A percentile compares a stretch with the other conserved stretches of the same genome.
Evolutionary conservation across 306 rosid genomes (phyloP).

Genomic region (Vicia villosa): DNA sequence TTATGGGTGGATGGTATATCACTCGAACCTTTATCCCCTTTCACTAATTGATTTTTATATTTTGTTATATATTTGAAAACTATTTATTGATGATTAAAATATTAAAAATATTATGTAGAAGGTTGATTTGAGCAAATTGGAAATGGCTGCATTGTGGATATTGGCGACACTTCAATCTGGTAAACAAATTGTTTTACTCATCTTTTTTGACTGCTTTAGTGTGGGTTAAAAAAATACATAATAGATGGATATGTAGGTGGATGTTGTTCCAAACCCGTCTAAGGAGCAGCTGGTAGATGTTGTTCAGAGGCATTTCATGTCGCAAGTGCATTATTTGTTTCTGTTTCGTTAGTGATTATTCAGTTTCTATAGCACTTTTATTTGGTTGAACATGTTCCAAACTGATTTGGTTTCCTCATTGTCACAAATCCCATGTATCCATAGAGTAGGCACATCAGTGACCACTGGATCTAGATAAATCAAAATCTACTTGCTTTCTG

Average conservation of each 20-base stretch:
- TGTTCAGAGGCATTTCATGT: conserved; percentile 96
- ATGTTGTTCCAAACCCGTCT: conserved; percentile 77
- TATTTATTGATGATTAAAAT: not conserved
- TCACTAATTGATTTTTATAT: conserved; percentile 8
- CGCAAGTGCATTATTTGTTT: conserved; percentile 56
- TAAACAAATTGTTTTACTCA: conserved; percentile 46
- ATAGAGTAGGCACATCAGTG: too few relatives aligned
- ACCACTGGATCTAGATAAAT: not conserved
- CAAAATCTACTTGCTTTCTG: not conserved
- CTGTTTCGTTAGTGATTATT: conserved; percentile 5
- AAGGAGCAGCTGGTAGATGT: conserved; percentile 85
- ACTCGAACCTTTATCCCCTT: conserved; percentile 14
- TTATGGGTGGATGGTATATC: conserved; percentile 67
- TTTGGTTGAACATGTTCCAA: not conserved
- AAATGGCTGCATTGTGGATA: too few relatives aligned
- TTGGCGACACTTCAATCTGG: conserved; percentile 92
- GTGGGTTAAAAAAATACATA: not conserved
- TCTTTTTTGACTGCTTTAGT: not conserved
- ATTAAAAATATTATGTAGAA: conserved; percentile 47
- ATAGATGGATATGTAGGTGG: conserved; percentile 53
- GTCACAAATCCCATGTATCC: too few relatives aligned
- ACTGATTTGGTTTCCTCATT: too few relatives aligned
- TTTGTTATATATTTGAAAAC: not conserved
- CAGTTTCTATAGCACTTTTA: not conserved
- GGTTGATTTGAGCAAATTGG: conserved; percentile 86